Evolutionary conservation across 257 asterid species (phyloP), one percentile per base, ranked within the genome.

Genomic region (Scutellaria minor): DNA sequence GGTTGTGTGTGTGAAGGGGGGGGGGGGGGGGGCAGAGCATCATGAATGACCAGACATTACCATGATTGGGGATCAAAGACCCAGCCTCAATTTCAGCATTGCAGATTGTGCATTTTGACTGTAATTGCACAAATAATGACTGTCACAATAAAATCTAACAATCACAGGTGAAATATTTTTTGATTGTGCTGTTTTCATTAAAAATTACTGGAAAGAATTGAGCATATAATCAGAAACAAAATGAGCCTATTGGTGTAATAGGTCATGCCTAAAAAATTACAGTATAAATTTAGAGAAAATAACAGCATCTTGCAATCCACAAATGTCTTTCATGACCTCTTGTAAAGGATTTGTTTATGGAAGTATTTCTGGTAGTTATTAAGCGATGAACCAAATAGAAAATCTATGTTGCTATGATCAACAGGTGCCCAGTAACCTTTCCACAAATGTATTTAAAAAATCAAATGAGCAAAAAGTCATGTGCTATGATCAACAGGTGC

Each of bases 61-160:
- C 96, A 10, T 83, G 93, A 84, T 94, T 94, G 62, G 99, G 99
- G 68, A 89, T 82, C 85, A 88, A 79, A 18, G 96, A 85, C 47
- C 89, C 86, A 52, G 80, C 84, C 56, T 83, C 89, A 74, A 92
- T 91, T 76, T 88, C 98, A 37, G 88, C 73, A 82, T 82, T 81
- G 89, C 99, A 94, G 59, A 89, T 75, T 5, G 88, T 73, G 85
- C 99, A 94, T 85, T 86, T 94, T 68, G 95, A 87, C 99, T 94
- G 97, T 47, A 70, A 85, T 57, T 79, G 47, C 62, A 77, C 66
- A 45, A 71, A 48, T 37, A 50, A 39, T 65, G 52, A 59, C 13
- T 55, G 77, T 44, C 70, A 52, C 24, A 54, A 54, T 37, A 62
- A 55, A 10, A n/a, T 55, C 44, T 70, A 55, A 70, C 27, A 35